Conservation (phyloP, 176 grass and related monocot species). For the Sorghum bicolor region DNA sequence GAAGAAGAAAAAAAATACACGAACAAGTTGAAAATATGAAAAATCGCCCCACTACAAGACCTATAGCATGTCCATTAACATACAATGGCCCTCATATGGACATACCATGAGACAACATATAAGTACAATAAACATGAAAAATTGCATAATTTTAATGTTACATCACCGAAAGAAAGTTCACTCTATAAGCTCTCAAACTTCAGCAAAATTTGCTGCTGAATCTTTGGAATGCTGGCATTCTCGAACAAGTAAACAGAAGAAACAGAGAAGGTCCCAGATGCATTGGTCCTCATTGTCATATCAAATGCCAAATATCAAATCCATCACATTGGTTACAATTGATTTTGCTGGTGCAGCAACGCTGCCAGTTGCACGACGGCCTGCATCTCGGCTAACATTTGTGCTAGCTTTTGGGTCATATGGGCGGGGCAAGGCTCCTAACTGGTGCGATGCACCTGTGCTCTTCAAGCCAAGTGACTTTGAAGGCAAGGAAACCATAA, state of each 20-base stretch:
- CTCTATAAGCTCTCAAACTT: neutral
- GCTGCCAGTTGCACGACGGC: slow-evolving; percentile 33
- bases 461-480: slow-evolving; percentile 37
- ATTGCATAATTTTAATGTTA: slow-evolving; percentile 5
- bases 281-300: slow-evolving; percentile 9
- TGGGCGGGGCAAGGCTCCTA: slow-evolving; percentile 49
- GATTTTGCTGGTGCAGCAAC: slow-evolving; percentile 73
- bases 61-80: neutral
- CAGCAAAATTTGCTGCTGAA: slow-evolving; percentile 10
- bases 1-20: neutral
- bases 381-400: slow-evolving; percentile 37
- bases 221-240: neutral
- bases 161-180: slow-evolving; percentile 20
- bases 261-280: neutral
- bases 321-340: slow-evolving; percentile 69
- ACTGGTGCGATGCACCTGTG: slow-evolving; percentile 31
- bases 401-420: slow-evolving; percentile 48
- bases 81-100: slow-evolving; percentile 18
- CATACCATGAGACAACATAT: slow-evolving; percentile 2
- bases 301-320: slow-evolving; percentile 86
- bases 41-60: neutral
- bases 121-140: neutral
- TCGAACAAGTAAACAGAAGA: neutral
- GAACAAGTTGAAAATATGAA: neutral
- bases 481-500: slow-evolving; percentile 66